These are phyloP conservation scores for Lactarius trivialis DNA, from an alignment of 768 basidiomycete species.

Conservation along the genomic window DNA sequence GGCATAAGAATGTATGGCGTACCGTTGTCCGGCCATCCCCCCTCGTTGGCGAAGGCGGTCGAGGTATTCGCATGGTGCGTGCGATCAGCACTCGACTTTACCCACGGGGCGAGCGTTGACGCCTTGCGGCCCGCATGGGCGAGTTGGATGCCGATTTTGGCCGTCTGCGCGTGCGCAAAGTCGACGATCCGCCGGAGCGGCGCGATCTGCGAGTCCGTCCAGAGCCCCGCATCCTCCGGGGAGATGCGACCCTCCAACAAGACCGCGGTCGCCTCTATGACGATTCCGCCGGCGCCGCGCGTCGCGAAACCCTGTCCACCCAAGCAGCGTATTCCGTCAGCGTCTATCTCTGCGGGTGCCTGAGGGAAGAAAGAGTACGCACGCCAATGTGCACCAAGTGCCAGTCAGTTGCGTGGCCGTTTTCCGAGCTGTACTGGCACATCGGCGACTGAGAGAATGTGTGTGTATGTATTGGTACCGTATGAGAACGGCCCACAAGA, in stretches of 20 bases:
- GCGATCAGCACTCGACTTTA: slow-evolving; percentile 35
- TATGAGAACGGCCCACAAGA: neutral
- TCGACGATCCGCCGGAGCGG: slow-evolving; percentile 65
- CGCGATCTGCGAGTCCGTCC: slow-evolving; percentile 70
- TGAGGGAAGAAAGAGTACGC: slow-evolving; percentile 13
- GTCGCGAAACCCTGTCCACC: slow-evolving; percentile 49
- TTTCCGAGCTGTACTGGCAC: slow-evolving; percentile 75
- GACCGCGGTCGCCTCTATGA: slow-evolving; percentile 69
- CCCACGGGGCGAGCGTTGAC: slow-evolving; percentile 64
- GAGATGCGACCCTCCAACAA: slow-evolving; percentile 72
- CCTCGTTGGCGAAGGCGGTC: slow-evolving; percentile 18
- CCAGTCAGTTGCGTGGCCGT: slow-evolving; percentile 76
- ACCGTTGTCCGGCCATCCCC: slow-evolving; percentile 17
- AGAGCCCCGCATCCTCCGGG: slow-evolving; percentile 70
- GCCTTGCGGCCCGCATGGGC: slow-evolving; percentile 75
- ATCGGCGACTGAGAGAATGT: slow-evolving; percentile 50
- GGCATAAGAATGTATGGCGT: neutral
- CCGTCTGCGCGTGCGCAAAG: slow-evolving; percentile 64
- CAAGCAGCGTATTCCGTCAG: neutral
- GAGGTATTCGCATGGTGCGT: slow-evolving; percentile 28
- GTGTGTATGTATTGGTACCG: neutral
- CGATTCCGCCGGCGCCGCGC: slow-evolving; percentile 63
- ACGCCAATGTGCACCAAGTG: slow-evolving; percentile 76
- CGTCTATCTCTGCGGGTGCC: neutral
- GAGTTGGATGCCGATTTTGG: slow-evolving; percentile 72